A percentile compares a stretch with the other conserved stretches of the same genome.
Conservation (phyloP, 352 stramenopile genomes). For the Globisporangium perplexum region DNA sequence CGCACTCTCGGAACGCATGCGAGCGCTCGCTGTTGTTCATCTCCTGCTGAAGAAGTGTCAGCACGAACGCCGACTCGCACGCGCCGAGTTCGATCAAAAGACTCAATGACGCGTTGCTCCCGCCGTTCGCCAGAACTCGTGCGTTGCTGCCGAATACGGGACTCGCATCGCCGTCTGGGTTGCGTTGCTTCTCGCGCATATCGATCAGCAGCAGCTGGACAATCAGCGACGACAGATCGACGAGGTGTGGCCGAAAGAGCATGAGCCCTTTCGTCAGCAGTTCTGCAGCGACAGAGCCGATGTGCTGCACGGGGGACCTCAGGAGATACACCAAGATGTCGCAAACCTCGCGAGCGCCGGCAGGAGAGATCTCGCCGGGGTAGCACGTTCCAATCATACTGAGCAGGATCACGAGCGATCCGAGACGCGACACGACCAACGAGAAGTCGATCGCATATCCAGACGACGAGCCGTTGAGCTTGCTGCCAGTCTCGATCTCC, state of each 20-base stretch:
- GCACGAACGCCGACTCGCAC: constrained; percentile 73
- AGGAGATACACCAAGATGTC: constrained; percentile 70
- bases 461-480: constrained; percentile 22
- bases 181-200: constrained; percentile 65
- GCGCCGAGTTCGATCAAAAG: constrained; percentile 74
- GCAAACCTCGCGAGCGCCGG: constrained; percentile 71
- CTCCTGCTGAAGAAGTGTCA: constrained; percentile 71
- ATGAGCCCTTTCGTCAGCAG: constrained; percentile 78
- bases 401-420: constrained; percentile 69
- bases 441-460: constrained; percentile 16
- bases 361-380: constrained; percentile 72
- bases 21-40: constrained; percentile 75
- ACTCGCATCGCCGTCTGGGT: constrained; percentile 20
- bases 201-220: constrained; percentile 68
- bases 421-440: constrained; percentile 53
- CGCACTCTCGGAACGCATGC: constrained; percentile 63
- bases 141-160: constrained; percentile 41
- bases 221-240: constrained; percentile 74
- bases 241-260: constrained; percentile 76
- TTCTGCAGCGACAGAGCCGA: constrained; percentile 67
- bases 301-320: constrained; percentile 39
- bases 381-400: constrained; percentile 87
- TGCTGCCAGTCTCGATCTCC: constrained; percentile 51
- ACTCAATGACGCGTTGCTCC: constrained; percentile 68
- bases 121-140: constrained; percentile 37